Evolutionary conservation across 139 green algal species (phyloP).

Genomic region (Picochlorum sp.): DNA sequence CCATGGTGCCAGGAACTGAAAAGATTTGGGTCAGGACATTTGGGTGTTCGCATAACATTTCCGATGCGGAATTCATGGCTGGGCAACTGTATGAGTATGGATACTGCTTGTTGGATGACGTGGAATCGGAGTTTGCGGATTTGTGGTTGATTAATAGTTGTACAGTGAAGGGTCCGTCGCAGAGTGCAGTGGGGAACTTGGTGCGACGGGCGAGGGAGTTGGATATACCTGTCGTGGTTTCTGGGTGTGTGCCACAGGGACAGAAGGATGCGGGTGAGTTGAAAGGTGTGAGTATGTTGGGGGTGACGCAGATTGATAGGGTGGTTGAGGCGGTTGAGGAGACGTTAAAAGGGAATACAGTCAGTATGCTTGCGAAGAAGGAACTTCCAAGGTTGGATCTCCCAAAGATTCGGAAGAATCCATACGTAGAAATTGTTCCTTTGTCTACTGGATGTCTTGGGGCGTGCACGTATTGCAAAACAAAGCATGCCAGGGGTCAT

Average conservation of each 20-base stretch:
- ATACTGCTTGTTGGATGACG: slow-evolving; percentile 63
- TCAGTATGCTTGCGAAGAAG: slow-evolving; percentile 75
- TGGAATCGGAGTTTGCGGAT: slow-evolving; percentile 42
- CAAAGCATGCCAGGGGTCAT: slow-evolving; percentile 82
- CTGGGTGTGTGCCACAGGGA: slow-evolving; percentile 83
- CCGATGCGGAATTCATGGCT: slow-evolving; percentile 71
- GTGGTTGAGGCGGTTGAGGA: slow-evolving; percentile 90
- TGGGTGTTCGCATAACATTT: slow-evolving; percentile 67
- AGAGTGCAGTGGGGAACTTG: slow-evolving; percentile 64
- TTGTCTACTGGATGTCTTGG: slow-evolving; percentile 78
- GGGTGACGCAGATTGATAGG: slow-evolving; percentile 65
- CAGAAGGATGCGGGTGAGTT: slow-evolving; percentile 63
- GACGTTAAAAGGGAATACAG: slow-evolving; percentile 74
- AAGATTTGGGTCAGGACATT: slow-evolving; percentile 73
- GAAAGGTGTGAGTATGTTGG: slow-evolving; percentile 68
- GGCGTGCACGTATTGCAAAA: slow-evolving; percentile 96
- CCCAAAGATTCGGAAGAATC: slow-evolving; percentile 81
- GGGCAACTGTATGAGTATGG: slow-evolving; percentile 58
- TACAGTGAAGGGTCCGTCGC: slow-evolving; percentile 82
- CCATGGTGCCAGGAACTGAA: slow-evolving; percentile 41
- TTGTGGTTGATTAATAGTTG: slow-evolving; percentile 90
- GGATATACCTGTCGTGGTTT: slow-evolving; percentile 69
- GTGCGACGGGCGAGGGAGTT: slow-evolving; percentile 31
- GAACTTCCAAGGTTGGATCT: slow-evolving; percentile 76
- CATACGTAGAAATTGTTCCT: slow-evolving; percentile 84